Evolutionary conservation across 2,329 filamentous ascomycete species (phyloP).

Genomic region (Coleophoma crateriformis): DNA sequence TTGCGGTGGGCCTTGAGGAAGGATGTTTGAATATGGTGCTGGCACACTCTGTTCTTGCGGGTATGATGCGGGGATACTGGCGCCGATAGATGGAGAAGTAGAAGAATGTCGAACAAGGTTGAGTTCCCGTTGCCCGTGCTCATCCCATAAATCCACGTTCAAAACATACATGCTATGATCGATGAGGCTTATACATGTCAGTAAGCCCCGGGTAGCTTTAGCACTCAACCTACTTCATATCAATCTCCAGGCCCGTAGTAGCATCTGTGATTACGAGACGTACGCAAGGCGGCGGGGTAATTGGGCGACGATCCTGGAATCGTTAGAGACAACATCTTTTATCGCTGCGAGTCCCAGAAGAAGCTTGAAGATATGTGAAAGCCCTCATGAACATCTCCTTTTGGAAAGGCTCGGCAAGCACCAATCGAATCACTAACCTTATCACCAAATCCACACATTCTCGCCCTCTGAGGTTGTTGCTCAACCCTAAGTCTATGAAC

Average conservation of each 20-base stretch:
- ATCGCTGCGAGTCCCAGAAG: too few species aligned
- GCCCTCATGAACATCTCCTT: too few species aligned
- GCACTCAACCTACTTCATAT: slow-evolving; percentile 63
- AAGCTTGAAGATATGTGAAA: too few species aligned
- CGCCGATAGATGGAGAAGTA: slow-evolving; percentile 71
- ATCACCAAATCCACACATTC: slow-evolving; percentile 98
- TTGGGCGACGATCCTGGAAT: slow-evolving; percentile 74
- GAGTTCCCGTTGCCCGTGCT: slow-evolving; percentile 54
- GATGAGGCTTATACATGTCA: slow-evolving; percentile 47
- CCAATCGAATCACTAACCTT: slow-evolving; percentile 39
- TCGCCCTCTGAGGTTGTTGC: slow-evolving; percentile 86
- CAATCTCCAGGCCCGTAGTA: slow-evolving; percentile 71
- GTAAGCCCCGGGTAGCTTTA: slow-evolving; percentile 21
- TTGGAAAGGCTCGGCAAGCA: too few species aligned
- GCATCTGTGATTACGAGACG: slow-evolving; percentile 74
- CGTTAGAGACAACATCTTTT: too few species aligned
- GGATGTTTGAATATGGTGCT: slow-evolving; percentile 20
- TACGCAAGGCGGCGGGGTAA: slow-evolving; percentile 92
- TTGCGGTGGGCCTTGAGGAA: slow-evolving; percentile 7
- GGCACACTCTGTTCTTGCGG: slow-evolving; percentile 41
- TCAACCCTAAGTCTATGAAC: slow-evolving; percentile 68
- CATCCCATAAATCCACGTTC: slow-evolving; percentile 64
- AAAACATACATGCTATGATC: slow-evolving; percentile 64
- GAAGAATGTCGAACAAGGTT: slow-evolving; percentile 63
- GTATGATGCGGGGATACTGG: slow-evolving; percentile 74